phyloP scores from a whole-genome alignment of 306 rosid genomes.

The Boehmeria nivea region DNA sequence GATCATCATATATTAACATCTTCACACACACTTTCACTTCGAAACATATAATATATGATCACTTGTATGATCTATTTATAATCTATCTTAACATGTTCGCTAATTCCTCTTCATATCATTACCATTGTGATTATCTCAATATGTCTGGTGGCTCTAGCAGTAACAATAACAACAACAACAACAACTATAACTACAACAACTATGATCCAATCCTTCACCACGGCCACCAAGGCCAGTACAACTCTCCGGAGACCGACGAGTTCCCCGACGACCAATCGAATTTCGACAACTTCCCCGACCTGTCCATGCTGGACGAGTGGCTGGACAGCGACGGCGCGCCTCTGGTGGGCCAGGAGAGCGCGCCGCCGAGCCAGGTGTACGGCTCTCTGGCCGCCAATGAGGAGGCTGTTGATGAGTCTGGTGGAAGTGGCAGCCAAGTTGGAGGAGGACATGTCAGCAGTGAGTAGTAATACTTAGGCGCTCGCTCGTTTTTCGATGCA shows the following conservation, averaged over 20 bases:
- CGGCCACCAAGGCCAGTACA: slow-evolving; percentile 7
- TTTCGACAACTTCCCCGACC: slow-evolving; percentile 39
- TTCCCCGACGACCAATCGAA: slow-evolving; percentile 18
- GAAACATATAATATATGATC: background rate
- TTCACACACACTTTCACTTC: background rate
- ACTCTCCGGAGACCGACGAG: slow-evolving; percentile 32
- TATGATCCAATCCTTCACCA: no score
- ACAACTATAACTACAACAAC: slow-evolving; percentile 8
- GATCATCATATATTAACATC: no score
- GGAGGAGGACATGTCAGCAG: slow-evolving; percentile 37
- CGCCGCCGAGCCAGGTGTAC: no score
- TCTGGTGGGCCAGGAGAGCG: no score
- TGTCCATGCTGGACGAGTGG: slow-evolving; percentile 45
- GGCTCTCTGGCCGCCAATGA: background rate
- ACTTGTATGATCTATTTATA: background rate
- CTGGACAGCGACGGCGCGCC: slow-evolving; percentile 20
- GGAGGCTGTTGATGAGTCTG: slow-evolving; percentile 27
- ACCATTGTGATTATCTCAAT: background rate
- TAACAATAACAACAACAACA: background rate
- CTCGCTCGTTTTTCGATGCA: no score
- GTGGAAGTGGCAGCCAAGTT: slow-evolving; percentile 32
- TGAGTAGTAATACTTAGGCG: slow-evolving; percentile 43
- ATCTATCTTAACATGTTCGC: background rate
- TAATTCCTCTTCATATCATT: background rate
- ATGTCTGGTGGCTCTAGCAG: slow-evolving; percentile 43